Conservation (phyloP, 768 basidiomycete genomes). For the Mycena filopes region DNA sequence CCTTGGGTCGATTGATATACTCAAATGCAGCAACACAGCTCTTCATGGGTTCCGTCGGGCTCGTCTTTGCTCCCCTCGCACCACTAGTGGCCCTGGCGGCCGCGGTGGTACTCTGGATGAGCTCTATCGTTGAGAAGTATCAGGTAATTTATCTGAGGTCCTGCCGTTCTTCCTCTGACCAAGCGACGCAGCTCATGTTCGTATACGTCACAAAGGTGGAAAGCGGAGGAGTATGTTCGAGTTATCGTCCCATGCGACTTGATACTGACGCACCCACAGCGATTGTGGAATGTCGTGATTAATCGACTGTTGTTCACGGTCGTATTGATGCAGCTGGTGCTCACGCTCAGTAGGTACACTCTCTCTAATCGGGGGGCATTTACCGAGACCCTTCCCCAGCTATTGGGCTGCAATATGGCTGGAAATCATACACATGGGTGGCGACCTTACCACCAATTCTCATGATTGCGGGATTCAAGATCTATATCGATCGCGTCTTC, state of each 20-base stretch:
- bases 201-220: constrained; percentile 91
- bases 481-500: constrained; percentile 79
- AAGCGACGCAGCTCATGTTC: constrained; percentile 79
- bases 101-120: constrained; percentile 87
- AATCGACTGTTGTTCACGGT: constrained; percentile 86
- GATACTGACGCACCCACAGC: constrained; percentile 52
- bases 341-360: constrained; percentile 80
- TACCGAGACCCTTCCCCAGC: constrained; percentile 53
- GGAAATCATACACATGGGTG: constrained; percentile 81
- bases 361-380: not conserved
- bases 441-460: constrained; percentile 89
- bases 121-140: constrained; percentile 93
- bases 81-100: constrained; percentile 89
- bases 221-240: constrained; percentile 83
- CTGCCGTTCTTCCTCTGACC: not conserved
- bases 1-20: constrained; percentile 17
- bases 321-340: constrained; percentile 87
- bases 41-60: constrained; percentile 92
- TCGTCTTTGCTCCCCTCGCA: constrained; percentile 95
- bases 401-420: constrained; percentile 84
- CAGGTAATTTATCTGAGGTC: constrained; percentile 38
- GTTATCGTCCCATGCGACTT: not conserved
- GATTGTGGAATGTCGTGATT: constrained; percentile 93
- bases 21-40: constrained; percentile 51
- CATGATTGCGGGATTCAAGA: constrained; percentile 83